Evolutionary conservation across 2,329 filamentous ascomycete genomes (phyloP), one percentile per base, ranked within the genome.

Genomic region (Botrytis medusae): DNA sequence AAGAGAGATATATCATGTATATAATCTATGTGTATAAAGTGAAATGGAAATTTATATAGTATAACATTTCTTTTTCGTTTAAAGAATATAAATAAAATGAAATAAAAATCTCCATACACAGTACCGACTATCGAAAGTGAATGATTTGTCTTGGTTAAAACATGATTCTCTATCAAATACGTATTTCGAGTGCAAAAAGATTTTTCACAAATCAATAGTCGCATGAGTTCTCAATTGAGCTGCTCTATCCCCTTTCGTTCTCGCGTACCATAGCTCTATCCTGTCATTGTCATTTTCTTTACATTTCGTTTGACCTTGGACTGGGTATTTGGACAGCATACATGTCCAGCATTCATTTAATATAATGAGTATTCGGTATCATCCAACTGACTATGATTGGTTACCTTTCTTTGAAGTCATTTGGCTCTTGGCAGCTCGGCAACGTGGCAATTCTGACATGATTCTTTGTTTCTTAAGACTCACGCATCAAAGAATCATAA

Each of bases 401-500:
- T n/a, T 9, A 12, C 29, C 4, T 29, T 34, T 10, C n/a, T 29
- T 22, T 2, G 0, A 20, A 20, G 25, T 22, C 34, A 57, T 42
- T 25, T 18, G 40, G 29, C 18, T 22, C 48, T 57, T n/a, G n/a
- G 48, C 25, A 40, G 16, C 46, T 51, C 44, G 32, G 63, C 8
- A 42, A 9, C 14, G 44, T 51, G n/a, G 22, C 12, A 69, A 10
- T 57, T 42, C 34, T 44, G 65, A 42, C 20, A 25, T 4, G 48
- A 42, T 42, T 69, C 65, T 69, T 69, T 69, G 37, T 57, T 32
- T 25, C 37, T 69, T 1, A 12, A 69, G n/a, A 29, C n/a, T 57
- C n/a, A 2, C 10, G 9, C 25, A 29, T 42, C 65, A 69, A 69
- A 69, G 48, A 57, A 32, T 25, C 29, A 9, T 44, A 42, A 32